Evolutionary conservation across 257 asterid species (phyloP), one percentile per base, ranked within the genome.

Genomic region (Voacanga thouarsii): DNA sequence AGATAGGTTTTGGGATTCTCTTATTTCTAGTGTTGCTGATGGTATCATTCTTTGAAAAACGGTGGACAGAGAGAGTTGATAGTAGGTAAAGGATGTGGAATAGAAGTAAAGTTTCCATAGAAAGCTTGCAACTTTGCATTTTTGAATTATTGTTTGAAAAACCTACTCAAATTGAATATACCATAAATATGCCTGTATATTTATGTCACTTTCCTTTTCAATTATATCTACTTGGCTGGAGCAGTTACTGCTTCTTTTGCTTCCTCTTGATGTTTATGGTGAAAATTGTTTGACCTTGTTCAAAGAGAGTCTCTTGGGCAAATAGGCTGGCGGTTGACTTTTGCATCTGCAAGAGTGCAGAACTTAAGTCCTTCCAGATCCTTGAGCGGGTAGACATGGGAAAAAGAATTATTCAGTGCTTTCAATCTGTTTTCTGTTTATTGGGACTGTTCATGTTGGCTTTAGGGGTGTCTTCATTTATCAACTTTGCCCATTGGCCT

Each of bases 11-110:
- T 26, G 43, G 72, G 15, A 63, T 45, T 63, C 33, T 50, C 39
- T 76, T 76, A 12, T 44, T 68, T 77, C 66, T 77, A 37, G 75
- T 55, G 18, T 30, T 69, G 68, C 71, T 68, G 39, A 56, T 71
- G 8, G 56, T 57, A 15, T 57, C 70, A 12, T 78, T 71, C 71
- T 70, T 71, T 12, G 53, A 49, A 7, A 78, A 71, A 10, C 53
- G 24, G 43, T 43, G 73, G 71, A 41, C 18, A 19, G 79, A 59
- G 41, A n/a, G 39, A 43, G 75, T 56, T 49, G 37, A 41, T 45
- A 41, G 47, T 63, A 47, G 79, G 72, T 76, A 11, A 33, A 47
- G 51, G 51, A 21, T 47, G 15, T 76, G 23, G 37, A 64, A 76
- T 45, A 76, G 9, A 75, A 26, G 12, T 24, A 41, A 10, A 41